Evolutionary conservation across 768 basidiomycete species (phyloP), one percentile per base, ranked within the genome.

Genomic region (Suillus variegatus): DNA sequence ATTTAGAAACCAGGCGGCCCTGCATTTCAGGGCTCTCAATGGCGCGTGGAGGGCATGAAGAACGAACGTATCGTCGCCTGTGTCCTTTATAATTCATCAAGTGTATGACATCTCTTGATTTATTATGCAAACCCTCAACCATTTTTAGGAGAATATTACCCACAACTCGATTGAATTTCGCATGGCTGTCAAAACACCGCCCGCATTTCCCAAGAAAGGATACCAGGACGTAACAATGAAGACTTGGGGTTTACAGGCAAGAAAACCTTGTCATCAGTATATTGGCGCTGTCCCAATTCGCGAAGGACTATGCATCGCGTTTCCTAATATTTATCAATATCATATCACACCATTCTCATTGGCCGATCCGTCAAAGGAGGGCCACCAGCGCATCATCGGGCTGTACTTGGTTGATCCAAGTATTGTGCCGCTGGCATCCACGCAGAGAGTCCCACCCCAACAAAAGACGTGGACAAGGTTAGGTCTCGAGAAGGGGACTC

Each of bases 271-370:
- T 65, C 81, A 83, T 63, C 85, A 88, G 71, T 75, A 81, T 66
- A 73, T 85, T n/a, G 83, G 83, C 20, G 67, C 76, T 22, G 75
- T 81, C 16, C 74, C 77, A 2, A 72, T 84, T 22, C 72, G 66
- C 1, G 58, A 69, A 18, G 82, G 80, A 7, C 73, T 84, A 41
- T 77, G 74, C 43, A 68, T 86, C 46, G 79, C 80, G 46, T 87
- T 84, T 66, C 87, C 86, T 18, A 88, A 88, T 71, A 81, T 86
- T 49, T 87, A 85, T 72, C 86, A 87, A 69, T 77, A 84, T 63
- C 71, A 72, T 10, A 75, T 81, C 41, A 75, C 81, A 0, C 68
- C 79, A 2, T 81, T 85, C 61, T 61, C 71, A 10, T 79, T 86
- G 12, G 66, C 67, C 6, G 82, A 87, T 71, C 71, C 76, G 0